Evolutionary conservation across 2,329 filamentous ascomycete genomes (phyloP).

Genomic region (Arthrobotrys megalospora): DNA sequence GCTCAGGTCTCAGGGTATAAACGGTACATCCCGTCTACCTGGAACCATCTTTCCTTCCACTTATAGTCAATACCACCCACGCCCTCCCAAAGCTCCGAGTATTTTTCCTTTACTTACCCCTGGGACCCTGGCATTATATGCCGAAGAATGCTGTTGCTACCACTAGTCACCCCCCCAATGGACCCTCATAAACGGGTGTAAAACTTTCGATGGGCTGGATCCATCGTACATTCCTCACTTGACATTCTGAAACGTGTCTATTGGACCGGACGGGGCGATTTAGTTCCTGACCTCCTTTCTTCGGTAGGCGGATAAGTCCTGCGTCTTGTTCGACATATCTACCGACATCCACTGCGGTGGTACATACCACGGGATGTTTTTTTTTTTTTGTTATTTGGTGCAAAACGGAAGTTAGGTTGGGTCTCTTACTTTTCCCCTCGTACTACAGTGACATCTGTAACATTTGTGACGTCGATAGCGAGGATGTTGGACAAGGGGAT

Average conservation of each 20-base stretch:
- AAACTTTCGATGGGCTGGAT: neutral
- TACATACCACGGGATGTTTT: constrained; percentile 14
- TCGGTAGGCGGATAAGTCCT: constrained; percentile 34
- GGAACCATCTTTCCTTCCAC: constrained; percentile 33
- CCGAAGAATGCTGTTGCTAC: constrained; percentile 32
- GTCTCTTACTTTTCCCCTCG: neutral
- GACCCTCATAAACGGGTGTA: constrained; percentile 1
- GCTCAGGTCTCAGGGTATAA: neutral
- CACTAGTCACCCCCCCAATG: constrained; percentile 11
- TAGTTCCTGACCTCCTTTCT: constrained; percentile 35
- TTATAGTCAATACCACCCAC: constrained; percentile 19
- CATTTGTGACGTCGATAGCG: constrained; percentile 42
- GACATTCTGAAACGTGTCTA: constrained; percentile 50
- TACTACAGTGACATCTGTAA: constrained; percentile 38
- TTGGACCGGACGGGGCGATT: neutral
- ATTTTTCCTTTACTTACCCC: constrained; percentile 1
- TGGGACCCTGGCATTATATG: constrained; percentile 16
- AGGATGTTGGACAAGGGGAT: constrained; percentile 7
- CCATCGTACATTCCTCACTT: constrained; percentile 41
- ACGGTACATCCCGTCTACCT: constrained; percentile 21
- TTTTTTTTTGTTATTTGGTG: neutral
- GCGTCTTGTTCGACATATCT: neutral
- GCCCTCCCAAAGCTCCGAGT: neutral
- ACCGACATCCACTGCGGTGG: constrained; percentile 19
- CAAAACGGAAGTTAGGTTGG: neutral